Conservation (phyloP, 257 asterid genomes). For the Fraxinus excelsior region DNA sequence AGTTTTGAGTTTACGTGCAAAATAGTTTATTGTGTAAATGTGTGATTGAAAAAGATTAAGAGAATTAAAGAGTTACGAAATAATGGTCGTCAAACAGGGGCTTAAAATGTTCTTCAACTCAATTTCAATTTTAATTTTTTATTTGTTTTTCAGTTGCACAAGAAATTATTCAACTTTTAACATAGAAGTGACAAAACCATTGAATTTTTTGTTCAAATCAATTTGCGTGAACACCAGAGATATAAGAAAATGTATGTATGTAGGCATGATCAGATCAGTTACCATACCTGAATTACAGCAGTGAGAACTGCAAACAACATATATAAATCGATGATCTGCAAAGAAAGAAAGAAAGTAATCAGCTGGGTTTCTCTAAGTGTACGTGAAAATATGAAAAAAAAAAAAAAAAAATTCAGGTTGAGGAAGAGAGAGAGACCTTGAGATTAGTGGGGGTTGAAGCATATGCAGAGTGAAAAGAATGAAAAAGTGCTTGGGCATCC, state of each 20-base stretch:
- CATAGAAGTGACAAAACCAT: neutral
- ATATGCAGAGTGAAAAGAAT: slow-evolving; percentile 73
- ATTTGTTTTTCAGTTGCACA: neutral
- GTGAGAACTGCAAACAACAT: slow-evolving; percentile 62
- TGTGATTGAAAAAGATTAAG: no score
- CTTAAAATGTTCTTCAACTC: neutral
- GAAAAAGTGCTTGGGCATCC: slow-evolving; percentile 66
- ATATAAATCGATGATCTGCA: slow-evolving; percentile 82
- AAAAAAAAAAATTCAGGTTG: neutral
- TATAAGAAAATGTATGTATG: neutral
- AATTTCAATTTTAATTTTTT: no score
- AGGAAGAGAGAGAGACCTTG: slow-evolving; percentile 44
- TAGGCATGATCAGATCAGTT: neutral
- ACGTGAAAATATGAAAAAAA: neutral
- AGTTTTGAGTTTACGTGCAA: no score
- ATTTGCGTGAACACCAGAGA: slow-evolving; percentile 1
- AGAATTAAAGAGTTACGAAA: no score
- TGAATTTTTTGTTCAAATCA: neutral
- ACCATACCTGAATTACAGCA: slow-evolving; percentile 71
- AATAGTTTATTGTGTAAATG: no score
- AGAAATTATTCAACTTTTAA: neutral
- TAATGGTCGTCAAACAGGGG: no score
- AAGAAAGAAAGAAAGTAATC: neutral
- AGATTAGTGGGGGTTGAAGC: slow-evolving; percentile 65
- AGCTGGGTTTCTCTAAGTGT: neutral